Evolutionary conservation across 805 yeast species (phyloP).

Genomic region (Nakazawaea molendinolei): DNA sequence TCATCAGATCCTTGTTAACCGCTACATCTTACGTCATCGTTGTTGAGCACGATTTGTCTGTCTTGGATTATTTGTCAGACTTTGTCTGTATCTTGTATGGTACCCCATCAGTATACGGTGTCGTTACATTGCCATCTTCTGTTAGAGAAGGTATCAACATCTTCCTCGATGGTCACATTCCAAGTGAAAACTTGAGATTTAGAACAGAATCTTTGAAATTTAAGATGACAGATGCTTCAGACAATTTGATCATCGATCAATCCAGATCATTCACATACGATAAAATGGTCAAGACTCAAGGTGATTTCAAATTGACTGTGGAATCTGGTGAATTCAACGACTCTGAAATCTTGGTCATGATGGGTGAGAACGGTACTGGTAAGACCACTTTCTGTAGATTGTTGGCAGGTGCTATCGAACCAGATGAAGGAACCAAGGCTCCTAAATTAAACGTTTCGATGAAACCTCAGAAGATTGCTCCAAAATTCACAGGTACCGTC

Average conservation of each 20-base stretch:
- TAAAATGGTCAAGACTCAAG: conserved; percentile 81
- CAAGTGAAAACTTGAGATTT: conserved; percentile 93
- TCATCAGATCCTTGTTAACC: conserved; percentile 77
- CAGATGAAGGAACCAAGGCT: conserved; percentile 74
- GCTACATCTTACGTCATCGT: conserved; percentile 84
- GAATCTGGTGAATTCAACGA: conserved; percentile 89
- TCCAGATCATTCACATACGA: conserved; percentile 76
- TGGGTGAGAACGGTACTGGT: conserved; percentile 99
- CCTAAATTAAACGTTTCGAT: conserved; percentile 90
- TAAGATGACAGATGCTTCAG: conserved; percentile 86
- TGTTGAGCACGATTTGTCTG: conserved; percentile 98
- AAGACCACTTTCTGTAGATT: conserved; percentile 95
- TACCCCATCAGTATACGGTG: conserved; percentile 98
- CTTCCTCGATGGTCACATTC: conserved; percentile 96
- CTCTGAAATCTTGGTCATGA: conserved; percentile 96
- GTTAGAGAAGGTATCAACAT: conserved; percentile 99
- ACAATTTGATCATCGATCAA: conserved; percentile 68
- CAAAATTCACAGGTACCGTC: conserved; percentile 97
- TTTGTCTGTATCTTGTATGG: conserved; percentile 96
- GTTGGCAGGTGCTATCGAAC: conserved; percentile 86
- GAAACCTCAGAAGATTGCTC: conserved; percentile 99
- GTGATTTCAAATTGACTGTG: conserved; percentile 83
- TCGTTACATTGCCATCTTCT: conserved; percentile 91
- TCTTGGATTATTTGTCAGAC: conserved; percentile 93
- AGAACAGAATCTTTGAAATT: conserved; percentile 94